Conservation (phyloP, 345 rosid species). For the Eucalyptus leucophloia region DNA sequence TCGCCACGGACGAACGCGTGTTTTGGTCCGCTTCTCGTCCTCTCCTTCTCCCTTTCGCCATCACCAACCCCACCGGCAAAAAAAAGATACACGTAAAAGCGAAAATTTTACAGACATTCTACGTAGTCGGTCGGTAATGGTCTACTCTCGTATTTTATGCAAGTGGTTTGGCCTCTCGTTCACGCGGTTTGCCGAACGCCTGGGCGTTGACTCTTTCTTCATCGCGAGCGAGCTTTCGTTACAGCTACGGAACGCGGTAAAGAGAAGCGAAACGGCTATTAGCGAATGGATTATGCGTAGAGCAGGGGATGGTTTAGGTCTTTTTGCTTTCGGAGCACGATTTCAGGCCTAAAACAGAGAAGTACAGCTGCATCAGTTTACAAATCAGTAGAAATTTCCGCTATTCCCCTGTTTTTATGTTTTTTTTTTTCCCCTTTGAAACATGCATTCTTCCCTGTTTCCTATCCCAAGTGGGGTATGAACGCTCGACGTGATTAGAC, state of each 20-base stretch:
- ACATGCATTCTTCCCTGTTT: background rate
- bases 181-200: background rate
- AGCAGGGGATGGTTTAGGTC: background rate
- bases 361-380: background rate
- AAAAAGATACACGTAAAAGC: fast-evolving
- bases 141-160: background rate
- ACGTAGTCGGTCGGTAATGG: background rate
- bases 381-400: background rate
- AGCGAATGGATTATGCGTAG: background rate
- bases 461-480: background rate
- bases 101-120: background rate
- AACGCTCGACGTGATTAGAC: background rate
- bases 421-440: background rate
- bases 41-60: background rate
- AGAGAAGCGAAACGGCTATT: background rate
- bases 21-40: background rate
- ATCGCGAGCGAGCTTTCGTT: background rate
- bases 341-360: background rate
- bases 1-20: background rate
- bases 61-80: background rate
- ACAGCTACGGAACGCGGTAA: background rate
- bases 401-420: background rate
- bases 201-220: background rate
- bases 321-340: background rate
- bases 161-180: background rate